phyloP scores from a whole-genome alignment of 148 eudicot genomes.

The Nepenthes mirabilis region DNA sequence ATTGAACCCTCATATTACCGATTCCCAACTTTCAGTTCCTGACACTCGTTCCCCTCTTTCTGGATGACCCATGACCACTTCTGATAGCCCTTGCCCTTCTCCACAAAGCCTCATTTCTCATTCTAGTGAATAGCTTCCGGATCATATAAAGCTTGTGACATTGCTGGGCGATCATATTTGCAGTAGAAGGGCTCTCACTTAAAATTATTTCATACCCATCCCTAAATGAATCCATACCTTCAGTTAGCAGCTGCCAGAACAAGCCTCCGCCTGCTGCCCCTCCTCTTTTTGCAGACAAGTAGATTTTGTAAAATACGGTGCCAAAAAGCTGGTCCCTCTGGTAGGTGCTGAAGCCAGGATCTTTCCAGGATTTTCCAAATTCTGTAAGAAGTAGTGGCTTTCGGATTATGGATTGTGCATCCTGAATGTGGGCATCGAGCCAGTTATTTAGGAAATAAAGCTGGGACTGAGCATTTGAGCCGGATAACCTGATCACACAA shows the following conservation, averaged over 20 bases:
- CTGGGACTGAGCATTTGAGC: conserved; percentile 39
- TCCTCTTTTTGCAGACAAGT: conserved; percentile 58
- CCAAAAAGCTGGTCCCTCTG: conserved; percentile 47
- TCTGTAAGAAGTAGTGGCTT: conserved; percentile 76
- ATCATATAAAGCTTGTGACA: conserved; percentile 46
- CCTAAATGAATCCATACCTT: conserved; percentile 49
- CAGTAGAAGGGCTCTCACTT: conserved; percentile 43
- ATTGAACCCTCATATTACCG: conserved; percentile 4
- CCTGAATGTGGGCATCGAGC: conserved; percentile 64
- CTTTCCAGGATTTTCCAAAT: conserved; percentile 73
- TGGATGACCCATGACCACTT: conserved; percentile 5
- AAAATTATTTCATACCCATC: conserved; percentile 70
- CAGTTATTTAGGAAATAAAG: conserved; percentile 58
- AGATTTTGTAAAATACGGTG: conserved; percentile 43
- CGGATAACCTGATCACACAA: conserved; percentile 38
- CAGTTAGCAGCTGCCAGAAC: conserved; percentile 79
- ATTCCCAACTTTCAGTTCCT: conserved; percentile 24
- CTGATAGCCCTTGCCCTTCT: conserved; percentile 46
- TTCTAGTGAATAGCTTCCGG: conserved; percentile 43
- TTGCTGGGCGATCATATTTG: conserved; percentile 54
- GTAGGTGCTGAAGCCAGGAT: conserved; percentile 42
- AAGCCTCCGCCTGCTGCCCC: conserved; percentile 72
- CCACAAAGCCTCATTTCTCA: conserved; percentile 49
- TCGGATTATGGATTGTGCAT: conserved; percentile 39
- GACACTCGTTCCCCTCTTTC: conserved; percentile 11